Base-by-base conservation (phyloP, 768 basidiomycete genomes). In the Boletellus sp. region DNA sequence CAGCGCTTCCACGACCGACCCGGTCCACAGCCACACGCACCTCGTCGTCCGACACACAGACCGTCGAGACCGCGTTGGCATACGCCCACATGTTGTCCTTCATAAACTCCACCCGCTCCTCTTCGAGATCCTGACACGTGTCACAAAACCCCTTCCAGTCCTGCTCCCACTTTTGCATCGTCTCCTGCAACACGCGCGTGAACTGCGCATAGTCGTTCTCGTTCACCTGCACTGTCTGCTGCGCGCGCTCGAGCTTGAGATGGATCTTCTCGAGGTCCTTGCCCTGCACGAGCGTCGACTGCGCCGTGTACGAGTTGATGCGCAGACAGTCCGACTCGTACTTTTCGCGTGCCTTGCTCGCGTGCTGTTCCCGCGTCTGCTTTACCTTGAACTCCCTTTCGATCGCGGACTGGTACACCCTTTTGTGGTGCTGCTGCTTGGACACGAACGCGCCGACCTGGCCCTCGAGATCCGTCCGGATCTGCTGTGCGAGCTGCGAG, bases 71-170 rank as follows among this genome's bases (percentile, higher is more conserved):
- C 1, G 87, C 86, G 66, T 99, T 99, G 0, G 96, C 94, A 66
- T 91, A 97, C 7, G 83, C 81, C 95, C 96, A 99, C 69, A 96
- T 78, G 57, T 90, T 90, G 64, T 94, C 91, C 71, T 95, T 97
- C 74, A 88, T 84, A 65, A 95, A 91, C 52, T 94, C 91, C 63
- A 94, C 71, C n/a, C 96, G 80, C 51, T 94, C 86, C 59, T 97
- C 94, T 62, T 99, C 96, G 43, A 96, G 71, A 71, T 99, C 96
- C 69, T 99, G 96, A 54, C 91, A 91, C 38, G 80, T 81, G 68
- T 99, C 96, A 63, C 92, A 94, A 70, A 96, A 98, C 3, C 73
- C 74, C 69, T 90, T 94, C 96, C 96, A 99, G 52, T 90, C 87
- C 53, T 78, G 75, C 64, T 96, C 94, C 96, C 95, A 98, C 61